phyloP scores from a whole-genome alignment of 805 yeast species.

The Yamadazyma philogaea region DNA sequence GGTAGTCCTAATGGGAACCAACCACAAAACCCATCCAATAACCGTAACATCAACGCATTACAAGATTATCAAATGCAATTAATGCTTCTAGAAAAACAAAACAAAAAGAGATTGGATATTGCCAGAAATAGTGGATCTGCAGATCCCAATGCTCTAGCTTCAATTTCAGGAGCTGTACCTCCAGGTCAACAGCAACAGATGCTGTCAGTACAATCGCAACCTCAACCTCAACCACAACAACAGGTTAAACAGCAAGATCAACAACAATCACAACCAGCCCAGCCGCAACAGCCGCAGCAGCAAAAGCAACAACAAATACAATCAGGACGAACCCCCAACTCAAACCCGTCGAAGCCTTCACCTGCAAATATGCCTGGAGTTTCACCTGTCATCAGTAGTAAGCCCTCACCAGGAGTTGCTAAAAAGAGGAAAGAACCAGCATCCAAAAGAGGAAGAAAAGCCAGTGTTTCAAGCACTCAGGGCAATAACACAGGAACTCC shows the following conservation, averaged over 20 bases:
- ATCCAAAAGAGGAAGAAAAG: constrained; percentile 32
- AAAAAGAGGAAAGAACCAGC: constrained; percentile 32
- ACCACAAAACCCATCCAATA: constrained; percentile 10
- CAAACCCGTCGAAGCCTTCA: constrained; percentile 16
- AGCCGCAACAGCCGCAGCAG: constrained; percentile 1
- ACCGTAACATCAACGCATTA: constrained; percentile 51
- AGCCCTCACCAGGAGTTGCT: constrained; percentile 31
- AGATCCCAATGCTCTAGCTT: constrained; percentile 15
- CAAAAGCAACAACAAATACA: constrained; percentile 6
- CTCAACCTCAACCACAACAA: constrained; percentile 5
- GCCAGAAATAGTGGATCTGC: constrained; percentile 38
- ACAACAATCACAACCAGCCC: constrained; percentile 12
- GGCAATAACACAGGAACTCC: constrained; percentile 15
- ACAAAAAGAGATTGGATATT: constrained; percentile 61
- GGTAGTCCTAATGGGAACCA: constrained; percentile 6
- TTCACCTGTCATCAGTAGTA: constrained; percentile 34
- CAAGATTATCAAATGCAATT: constrained; percentile 82
- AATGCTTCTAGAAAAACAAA: constrained; percentile 71
- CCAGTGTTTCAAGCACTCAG: constrained; percentile 17
- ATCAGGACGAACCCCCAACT: constrained; percentile 10
- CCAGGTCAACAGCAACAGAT: constrained; percentile 22
- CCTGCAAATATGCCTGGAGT: constrained; percentile 25
- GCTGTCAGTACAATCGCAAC: constrained; percentile 7
- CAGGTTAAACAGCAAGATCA: not conserved
- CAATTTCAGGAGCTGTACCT: constrained; percentile 20